Base-by-base conservation (phyloP, 495 filamentous ascomycete species). In the Chaetomium cochliodes region DNA sequence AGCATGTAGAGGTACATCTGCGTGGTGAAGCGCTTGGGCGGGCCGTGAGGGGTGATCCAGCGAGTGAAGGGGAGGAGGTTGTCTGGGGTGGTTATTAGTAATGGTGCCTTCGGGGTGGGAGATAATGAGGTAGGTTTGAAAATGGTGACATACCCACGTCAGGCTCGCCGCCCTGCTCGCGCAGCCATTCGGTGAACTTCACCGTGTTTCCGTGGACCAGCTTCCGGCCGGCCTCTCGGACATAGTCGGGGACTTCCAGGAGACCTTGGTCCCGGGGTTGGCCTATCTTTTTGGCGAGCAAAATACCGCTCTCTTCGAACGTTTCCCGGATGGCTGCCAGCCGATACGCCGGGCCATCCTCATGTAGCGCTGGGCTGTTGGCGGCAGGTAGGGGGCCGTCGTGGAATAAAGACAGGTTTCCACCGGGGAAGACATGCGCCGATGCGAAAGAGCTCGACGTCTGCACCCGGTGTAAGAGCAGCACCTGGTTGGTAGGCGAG, bases 1-100 rank as follows among this genome's bases (percentile, higher is more conserved):
- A 97, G 81, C 77, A 96, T 89, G 74, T 96, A 94, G 9, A 98
- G 70, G 72, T 98, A 98, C 92, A 98, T 97, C 72, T 96, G 92
- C 9, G 92, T 97, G 2, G 89, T 89, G 72, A 91, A 98, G 22
- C 94, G 84, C 70, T 87, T 89, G 1, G 87, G 83, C 3, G 88
- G 76, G 65, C 84, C 82, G 3, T 79, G 76, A 0, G 94, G 94
- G 2, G 94, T 98, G 47, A 97, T 82, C 94, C 94, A 98, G 57
- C 88, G 86, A 0, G 92, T 96, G 73, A 96, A 97, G 0, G 93
- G 93, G 26, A 91, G 80, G 30, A 98, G 79, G 55, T 78, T 77
- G 0, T 88, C 88, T 82, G 22, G 53, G 60, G 11, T 18, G 20
- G 11, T 56, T 39, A 6, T 53, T 18, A 60, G 47, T 54, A 6